A percentile compares a stretch with the other conserved stretches of the same genome.
Evolutionary conservation across 352 stramenopile genomes (phyloP).

Genomic region (Phytopythium chamaehyphon): DNA sequence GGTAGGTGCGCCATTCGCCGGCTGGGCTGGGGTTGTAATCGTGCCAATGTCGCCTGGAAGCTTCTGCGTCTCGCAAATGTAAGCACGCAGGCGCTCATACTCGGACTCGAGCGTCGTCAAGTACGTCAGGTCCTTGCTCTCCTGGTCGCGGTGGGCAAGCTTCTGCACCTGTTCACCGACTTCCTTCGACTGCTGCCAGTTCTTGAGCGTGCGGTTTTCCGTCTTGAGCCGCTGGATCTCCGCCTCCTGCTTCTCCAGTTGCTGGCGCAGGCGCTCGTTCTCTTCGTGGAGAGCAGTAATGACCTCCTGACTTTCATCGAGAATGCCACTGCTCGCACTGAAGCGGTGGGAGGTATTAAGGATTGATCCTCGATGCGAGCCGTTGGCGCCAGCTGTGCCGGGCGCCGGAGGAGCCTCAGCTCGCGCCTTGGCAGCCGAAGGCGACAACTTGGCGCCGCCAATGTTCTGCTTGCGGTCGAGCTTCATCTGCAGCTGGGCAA

Average conservation of each 20-base stretch:
- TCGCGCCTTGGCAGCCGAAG: constrained; percentile 27
- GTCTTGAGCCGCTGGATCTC: constrained; percentile 75
- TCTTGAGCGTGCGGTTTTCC: constrained; percentile 75
- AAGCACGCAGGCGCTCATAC: constrained; percentile 79
- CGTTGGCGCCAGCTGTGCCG: constrained; percentile 11
- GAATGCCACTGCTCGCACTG: constrained; percentile 65
- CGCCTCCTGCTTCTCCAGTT: constrained; percentile 67
- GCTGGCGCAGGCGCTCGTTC: constrained; percentile 70
- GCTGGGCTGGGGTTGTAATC: constrained; percentile 22
- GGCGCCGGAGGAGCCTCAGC: constrained; percentile 19
- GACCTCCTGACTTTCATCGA: constrained; percentile 86
- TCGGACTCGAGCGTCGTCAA: constrained; percentile 72
- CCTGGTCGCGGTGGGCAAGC: constrained; percentile 77
- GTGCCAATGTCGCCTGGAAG: constrained; percentile 64
- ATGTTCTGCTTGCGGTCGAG: constrained; percentile 53
- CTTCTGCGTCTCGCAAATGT: constrained; percentile 76
- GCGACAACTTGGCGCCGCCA: constrained; percentile 33
- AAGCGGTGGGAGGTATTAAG: constrained; percentile 45
- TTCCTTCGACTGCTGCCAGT: constrained; percentile 86
- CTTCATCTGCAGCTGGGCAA: constrained; percentile 65
- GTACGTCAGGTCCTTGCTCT: constrained; percentile 83
- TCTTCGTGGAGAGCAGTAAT: constrained; percentile 82
- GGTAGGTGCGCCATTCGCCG: constrained; percentile 4
- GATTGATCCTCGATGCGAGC: constrained; percentile 48
- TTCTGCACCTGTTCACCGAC: constrained; percentile 87